Conservation (phyloP, 495 filamentous ascomycete species). For the Daldinia vernicosa region DNA sequence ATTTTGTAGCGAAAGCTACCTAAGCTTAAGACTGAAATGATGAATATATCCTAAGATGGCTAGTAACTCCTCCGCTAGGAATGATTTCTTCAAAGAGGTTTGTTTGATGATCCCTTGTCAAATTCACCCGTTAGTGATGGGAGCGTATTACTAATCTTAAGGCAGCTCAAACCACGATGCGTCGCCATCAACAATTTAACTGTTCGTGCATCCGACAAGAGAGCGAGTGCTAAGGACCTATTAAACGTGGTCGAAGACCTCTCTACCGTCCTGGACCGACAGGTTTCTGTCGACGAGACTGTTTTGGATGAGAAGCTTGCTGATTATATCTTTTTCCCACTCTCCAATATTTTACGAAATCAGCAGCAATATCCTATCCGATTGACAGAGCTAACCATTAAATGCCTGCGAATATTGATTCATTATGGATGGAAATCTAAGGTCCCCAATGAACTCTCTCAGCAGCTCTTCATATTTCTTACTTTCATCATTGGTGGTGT, state of each 20-base stretch:
- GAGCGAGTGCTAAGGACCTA: conserved; percentile 63
- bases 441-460: conserved; percentile 73
- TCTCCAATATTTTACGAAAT: conserved; percentile 85
- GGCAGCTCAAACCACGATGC: conserved; percentile 77
- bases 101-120: conserved; percentile 33
- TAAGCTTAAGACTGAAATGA: conserved; percentile 14
- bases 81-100: conserved; percentile 56
- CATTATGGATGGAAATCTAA: conserved; percentile 77
- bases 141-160: conserved; percentile 23
- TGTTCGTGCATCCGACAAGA: conserved; percentile 65
- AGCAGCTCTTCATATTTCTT: conserved; percentile 85
- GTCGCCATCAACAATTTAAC: conserved; percentile 79
- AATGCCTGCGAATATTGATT: conserved; percentile 76
- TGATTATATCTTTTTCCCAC: conserved; percentile 93
- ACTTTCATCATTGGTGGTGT: conserved; percentile 81
- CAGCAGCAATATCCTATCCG: conserved; percentile 75
- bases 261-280: conserved; percentile 58
- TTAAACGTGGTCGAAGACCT: conserved; percentile 64
- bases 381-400: conserved; percentile 77
- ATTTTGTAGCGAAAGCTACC: not conserved
- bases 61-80: conserved; percentile 42
- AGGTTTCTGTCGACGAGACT: conserved; percentile 59
- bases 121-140: not conserved
- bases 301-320: conserved; percentile 82
- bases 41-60: conserved; percentile 35